Conservation (phyloP, 2,329 filamentous ascomycete genomes). For the Hysterium pulicare region DNA sequence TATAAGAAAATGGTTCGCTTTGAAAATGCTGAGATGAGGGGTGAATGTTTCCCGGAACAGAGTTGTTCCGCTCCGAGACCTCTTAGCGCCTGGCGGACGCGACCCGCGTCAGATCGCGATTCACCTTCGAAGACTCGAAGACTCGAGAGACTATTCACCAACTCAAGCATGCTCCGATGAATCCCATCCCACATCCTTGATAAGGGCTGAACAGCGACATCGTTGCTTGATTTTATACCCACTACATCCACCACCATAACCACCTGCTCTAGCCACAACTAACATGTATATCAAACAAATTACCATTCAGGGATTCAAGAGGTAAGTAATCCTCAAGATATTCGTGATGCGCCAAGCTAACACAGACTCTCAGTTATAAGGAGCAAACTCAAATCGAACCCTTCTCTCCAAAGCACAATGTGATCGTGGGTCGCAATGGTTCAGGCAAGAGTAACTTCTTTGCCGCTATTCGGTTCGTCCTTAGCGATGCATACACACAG, state of each 20-base stretch:
- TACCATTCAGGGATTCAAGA: slow-evolving; percentile 99
- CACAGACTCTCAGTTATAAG: slow-evolving; percentile 71
- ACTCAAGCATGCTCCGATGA: slow-evolving; percentile 1
- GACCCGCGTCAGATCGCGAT: slow-evolving; percentile 1
- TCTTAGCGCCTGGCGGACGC: not conserved
- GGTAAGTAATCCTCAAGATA: slow-evolving; percentile 52
- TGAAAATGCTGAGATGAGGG: too few species aligned
- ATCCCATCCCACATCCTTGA: not conserved
- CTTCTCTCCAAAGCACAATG: slow-evolving; percentile 95
- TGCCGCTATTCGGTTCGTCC: slow-evolving; percentile 94
- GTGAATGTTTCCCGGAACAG: too few species aligned
- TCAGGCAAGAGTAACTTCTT: slow-evolving; percentile 99
- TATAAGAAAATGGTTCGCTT: too few species aligned
- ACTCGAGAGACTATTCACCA: not conserved
- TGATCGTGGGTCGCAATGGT: slow-evolving; percentile 98
- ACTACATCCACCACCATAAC: not conserved
- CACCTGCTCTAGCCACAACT: slow-evolving; percentile 7
- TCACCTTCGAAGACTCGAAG: not conserved
- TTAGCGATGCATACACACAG: slow-evolving; percentile 95
- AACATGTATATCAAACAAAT: slow-evolving; percentile 99
- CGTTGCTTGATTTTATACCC: not conserved
- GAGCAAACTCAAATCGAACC: slow-evolving; percentile 98
- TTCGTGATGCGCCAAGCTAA: slow-evolving; percentile 9
- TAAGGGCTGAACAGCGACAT: not conserved
- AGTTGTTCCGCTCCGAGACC: too few species aligned